Base-by-base conservation (phyloP, 805 yeast species). In the Ogataea parapolymorpha region DNA sequence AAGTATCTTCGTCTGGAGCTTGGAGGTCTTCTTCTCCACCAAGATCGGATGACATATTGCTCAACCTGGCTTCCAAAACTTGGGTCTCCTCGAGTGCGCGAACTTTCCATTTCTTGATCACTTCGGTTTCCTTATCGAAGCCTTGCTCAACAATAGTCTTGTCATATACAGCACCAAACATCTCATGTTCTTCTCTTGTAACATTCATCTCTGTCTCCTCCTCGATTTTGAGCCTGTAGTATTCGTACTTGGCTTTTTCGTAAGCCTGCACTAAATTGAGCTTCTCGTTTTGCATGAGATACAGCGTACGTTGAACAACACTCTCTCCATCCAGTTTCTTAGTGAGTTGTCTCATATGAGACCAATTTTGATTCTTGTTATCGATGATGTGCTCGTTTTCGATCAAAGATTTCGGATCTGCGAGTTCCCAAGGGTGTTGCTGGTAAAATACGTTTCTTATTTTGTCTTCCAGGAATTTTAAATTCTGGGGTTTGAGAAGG, bases 341-440 rank as follows among this genome's bases (percentile, higher is more conserved):
- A 32, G 72, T 67, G 24, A 80, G 60, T 62, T 93, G 98, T 51
- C 75, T 74, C 61, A 93, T 75, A 37, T 71, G 71, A 34, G 82
- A 72, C 98, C 99, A 93, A 62, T 93, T 88, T 43, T 71, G 70
- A 6, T 61, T 56, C 3, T 53, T 44, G 29, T 62, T 54, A 33
- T 84, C 87, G 11, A 61, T 44, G 32, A 73, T 68, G 6, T 85
- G 86, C 26, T 73, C 71, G 54, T 80, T 85, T 62, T 93, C 99
- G 33, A 89, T 73, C 50, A 93, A 66, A 22, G 79, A 72, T 59
- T 85, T 86, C 11, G 98, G 96, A 52, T 95, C 77, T 2, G 98
- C 87, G 39, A 90, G 70, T 65, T 93, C 99, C 99, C 99, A 93
- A 6, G 99, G 99, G 65, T 93, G 99, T 60, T 90, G 96, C 44